Evolutionary conservation across 306 rosid genomes (phyloP), one percentile per base, ranked within the genome.

Genomic region (Comarum palustre): DNA sequence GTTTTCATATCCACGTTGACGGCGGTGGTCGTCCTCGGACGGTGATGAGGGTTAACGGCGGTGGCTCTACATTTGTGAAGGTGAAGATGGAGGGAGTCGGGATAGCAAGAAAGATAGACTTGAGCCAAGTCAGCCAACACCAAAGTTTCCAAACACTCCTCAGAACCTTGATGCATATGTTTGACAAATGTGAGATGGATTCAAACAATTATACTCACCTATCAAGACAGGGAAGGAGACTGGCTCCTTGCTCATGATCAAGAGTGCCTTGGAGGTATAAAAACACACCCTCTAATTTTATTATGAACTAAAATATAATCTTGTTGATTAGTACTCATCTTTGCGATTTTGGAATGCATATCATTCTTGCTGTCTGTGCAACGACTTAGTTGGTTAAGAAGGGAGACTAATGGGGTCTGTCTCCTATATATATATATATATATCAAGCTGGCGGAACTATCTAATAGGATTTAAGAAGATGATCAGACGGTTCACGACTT

Each of bases 81-180:
- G 96, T 91, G 77, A 91, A 86, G 83, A 91, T 94, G 98, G 98
- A 94, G 47, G 98, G 97, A 59, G 87, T 84, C 12, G 92, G 86
- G 45, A 94, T 94, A 8, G 96, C 87, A 9, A 74, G 98, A 70
- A 94, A 94, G 79, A 69, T 94, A 69, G 87, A 94, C 79, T 76
- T 94, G 0, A 51, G 69, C 47, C 61, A 48, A 73, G 85, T 91
- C 46, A 51, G 69, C 47, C 61, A 48, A 73, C 86, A 94, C 46
- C 81, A 73, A 36, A 84, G 84, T 8, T 89, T 94, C 63, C 73
- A 76, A 0, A 43, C 86, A 11, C 97, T 94, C 34, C 48, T 52
- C 29, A 51, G 79, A 19, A 87, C 89, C 55, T 82, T 94, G 73
- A 54, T 94, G 81, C 52, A 71, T 86, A 94, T 91, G 98, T 91